Base-by-base conservation (phyloP, 2,329 filamentous ascomycete species). In the Madurella mycetomatis region DNA sequence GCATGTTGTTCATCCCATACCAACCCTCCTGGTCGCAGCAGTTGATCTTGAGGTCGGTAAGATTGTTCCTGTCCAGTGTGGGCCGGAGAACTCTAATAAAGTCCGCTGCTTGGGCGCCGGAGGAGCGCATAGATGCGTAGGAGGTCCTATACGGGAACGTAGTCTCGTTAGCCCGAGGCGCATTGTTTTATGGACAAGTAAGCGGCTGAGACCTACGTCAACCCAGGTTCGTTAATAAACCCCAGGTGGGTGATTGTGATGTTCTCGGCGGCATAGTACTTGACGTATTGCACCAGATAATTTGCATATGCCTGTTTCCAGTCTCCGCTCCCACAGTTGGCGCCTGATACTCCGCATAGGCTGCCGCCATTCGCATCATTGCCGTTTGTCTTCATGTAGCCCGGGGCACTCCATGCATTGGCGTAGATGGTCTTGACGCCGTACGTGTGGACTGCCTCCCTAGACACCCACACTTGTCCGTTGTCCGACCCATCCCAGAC, bases 401-500 rank as follows among this genome's bases (percentile, higher is more conserved):
- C 67, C 18, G 65, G 66, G 9, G 69, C 66, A 41, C 59, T 65
- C 65, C 66, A 69, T 5, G 67, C 67, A 60, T 70, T 59, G 1
- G 71, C 73, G 57, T 78, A 76, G 56, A 78, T 72, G 1, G 66
- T 71, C 30, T 68, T 79, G 8, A 77, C 70, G 1, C 74, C 72
- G 59, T 73, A 73, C 45, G 56, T 62, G 46, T 62, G 44, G 25
- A 57, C 58, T 4, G 65, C 74, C 57, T 74, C 68, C 59, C 75
- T 64, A 12, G 72, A 70, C 16, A 78, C 60, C 63, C 70, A 76
- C 9, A 76, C 62, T 63, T 77, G 74, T 16, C 70, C 69, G 15
- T 63, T 64, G 50, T 73, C 67, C 19, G 66, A 66, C 11, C 53
- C 57, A 47, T 71, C 69, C 68, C 68, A 71, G 2, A 59, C 57